Evolutionary conservation across 768 basidiomycete genomes (phyloP).

Genomic region (Tricholoma sp.): DNA sequence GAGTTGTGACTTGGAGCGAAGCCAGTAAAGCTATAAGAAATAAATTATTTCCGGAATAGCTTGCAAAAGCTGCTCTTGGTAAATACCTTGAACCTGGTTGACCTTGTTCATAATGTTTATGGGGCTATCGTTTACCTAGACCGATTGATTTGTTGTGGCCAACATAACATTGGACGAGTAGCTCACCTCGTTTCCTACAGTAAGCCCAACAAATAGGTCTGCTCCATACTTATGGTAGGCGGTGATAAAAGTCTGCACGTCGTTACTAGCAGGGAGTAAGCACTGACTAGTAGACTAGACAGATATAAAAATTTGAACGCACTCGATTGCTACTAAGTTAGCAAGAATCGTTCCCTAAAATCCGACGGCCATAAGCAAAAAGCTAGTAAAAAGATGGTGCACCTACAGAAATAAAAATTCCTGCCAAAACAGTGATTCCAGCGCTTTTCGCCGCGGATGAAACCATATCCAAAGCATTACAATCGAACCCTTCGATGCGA

Average conservation of each 20-base stretch:
- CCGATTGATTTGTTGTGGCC: not conserved
- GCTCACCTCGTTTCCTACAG: slow-evolving; percentile 30
- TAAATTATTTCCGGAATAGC: not conserved
- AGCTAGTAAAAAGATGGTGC: not conserved
- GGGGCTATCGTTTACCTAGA: slow-evolving; percentile 21
- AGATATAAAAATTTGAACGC: not conserved
- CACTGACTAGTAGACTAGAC: not conserved
- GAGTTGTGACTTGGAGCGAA: slow-evolving; percentile 27
- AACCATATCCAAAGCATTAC: slow-evolving; percentile 28
- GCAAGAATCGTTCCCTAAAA: slow-evolving; percentile 27
- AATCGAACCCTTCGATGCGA: slow-evolving; percentile 32
- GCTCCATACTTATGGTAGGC: slow-evolving; percentile 28
- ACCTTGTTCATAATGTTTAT: slow-evolving; percentile 32
- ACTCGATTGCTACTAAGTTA: slow-evolving; percentile 27
- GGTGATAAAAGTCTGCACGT: slow-evolving; percentile 28
- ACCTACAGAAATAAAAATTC: slow-evolving; percentile 27
- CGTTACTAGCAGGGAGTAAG: slow-evolving; percentile 18
- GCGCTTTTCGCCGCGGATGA: slow-evolving; percentile 27
- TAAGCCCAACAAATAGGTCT: slow-evolving; percentile 27
- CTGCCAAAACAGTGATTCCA: slow-evolving; percentile 28
- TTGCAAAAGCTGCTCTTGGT: not conserved
- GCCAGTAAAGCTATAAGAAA: slow-evolving; percentile 23
- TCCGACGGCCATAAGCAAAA: not conserved
- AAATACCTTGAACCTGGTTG: slow-evolving; percentile 28
- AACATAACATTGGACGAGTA: not conserved